These are phyloP conservation scores for Aspergillus sp. DNA, from an alignment of 2,329 filamentous ascomycete genomes.

Conservation along the genomic window DNA sequence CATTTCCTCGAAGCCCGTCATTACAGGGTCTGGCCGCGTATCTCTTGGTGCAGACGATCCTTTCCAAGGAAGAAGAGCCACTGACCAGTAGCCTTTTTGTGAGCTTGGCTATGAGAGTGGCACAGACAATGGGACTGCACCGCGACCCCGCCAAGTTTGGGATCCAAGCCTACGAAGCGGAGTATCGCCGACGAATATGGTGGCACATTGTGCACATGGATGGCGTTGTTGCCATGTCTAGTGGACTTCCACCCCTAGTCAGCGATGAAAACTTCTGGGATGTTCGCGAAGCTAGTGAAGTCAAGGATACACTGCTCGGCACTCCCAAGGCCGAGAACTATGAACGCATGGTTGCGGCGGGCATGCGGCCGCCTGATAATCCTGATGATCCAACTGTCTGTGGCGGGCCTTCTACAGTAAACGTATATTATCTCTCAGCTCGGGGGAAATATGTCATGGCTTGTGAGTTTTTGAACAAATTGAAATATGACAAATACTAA, in stretches of 20 bases:
- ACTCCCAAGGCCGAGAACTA: constrained; percentile 39
- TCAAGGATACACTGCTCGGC: constrained; percentile 47
- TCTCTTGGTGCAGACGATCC: constrained; percentile 47
- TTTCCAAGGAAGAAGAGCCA: constrained; percentile 50
- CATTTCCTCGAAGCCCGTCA: constrained; percentile 47
- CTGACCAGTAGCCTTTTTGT: constrained; percentile 50
- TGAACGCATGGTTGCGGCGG: constrained; percentile 32
- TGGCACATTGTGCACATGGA: constrained; percentile 52
- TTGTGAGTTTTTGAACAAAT: constrained; percentile 28
- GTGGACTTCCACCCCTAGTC: constrained; percentile 48
- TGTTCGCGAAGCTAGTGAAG: constrained; percentile 46
- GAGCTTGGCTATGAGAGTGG: constrained; percentile 47
- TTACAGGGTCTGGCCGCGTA: constrained; percentile 48
- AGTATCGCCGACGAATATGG: constrained; percentile 48
- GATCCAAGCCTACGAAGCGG: constrained; percentile 45
- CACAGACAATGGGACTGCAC: constrained; percentile 50
- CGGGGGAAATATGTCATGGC: constrained; percentile 48
- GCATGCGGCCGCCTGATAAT: constrained; percentile 37
- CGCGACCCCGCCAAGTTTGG: constrained; percentile 50
- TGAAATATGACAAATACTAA: neutral
- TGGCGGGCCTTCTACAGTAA: constrained; percentile 41
- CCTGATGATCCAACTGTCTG: constrained; percentile 44
- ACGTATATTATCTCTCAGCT: constrained; percentile 45
- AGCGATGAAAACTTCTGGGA: constrained; percentile 51
- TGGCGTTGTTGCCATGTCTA: constrained; percentile 50